These are phyloP conservation scores for Suillus placidus DNA, from an alignment of 768 basidiomycete species.

Conservation along the genomic window DNA sequence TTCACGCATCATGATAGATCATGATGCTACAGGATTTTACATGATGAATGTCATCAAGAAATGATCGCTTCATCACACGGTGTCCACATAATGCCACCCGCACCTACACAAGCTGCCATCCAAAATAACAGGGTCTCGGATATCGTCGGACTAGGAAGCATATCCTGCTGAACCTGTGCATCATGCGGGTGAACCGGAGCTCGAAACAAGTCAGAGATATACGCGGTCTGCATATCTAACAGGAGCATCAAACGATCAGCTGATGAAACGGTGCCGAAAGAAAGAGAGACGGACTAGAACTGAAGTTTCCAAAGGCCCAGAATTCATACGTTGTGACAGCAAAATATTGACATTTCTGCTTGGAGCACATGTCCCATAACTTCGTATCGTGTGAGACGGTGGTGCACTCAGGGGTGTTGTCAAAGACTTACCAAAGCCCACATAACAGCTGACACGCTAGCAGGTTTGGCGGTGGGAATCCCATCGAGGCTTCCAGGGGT, in stretches of 20 bases:
- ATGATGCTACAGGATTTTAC: background rate
- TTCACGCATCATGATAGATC: background rate
- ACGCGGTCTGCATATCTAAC: background rate
- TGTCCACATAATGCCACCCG: background rate
- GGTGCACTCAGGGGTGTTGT: background rate
- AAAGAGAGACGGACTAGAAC: background rate
- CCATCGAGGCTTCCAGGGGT: background rate
- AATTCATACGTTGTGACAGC: conserved; percentile 9
- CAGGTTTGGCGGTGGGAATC: background rate
- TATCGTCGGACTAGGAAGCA: conserved; percentile 1
- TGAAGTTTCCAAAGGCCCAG: conserved; percentile 13
- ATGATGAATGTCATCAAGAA: background rate
- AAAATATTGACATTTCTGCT: conserved; percentile 10
- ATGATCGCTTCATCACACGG: background rate
- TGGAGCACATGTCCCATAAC: conserved; percentile 10
- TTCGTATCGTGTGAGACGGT: background rate
- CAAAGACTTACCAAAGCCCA: conserved; percentile 10
- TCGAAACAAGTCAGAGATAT: conserved; percentile 5
- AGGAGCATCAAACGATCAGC: background rate
- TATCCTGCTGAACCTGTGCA: background rate
- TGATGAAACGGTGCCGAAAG: background rate
- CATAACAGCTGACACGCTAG: background rate
- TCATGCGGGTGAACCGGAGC: background rate
- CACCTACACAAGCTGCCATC: conserved; percentile 11
- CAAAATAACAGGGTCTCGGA: conserved; percentile 9